A percentile compares a stretch with the other conserved stretches of the same genome.
These are phyloP conservation scores for Eucalyptus lansdowneana DNA, from an alignment of 345 rosid species.

Conservation along the genomic window DNA sequence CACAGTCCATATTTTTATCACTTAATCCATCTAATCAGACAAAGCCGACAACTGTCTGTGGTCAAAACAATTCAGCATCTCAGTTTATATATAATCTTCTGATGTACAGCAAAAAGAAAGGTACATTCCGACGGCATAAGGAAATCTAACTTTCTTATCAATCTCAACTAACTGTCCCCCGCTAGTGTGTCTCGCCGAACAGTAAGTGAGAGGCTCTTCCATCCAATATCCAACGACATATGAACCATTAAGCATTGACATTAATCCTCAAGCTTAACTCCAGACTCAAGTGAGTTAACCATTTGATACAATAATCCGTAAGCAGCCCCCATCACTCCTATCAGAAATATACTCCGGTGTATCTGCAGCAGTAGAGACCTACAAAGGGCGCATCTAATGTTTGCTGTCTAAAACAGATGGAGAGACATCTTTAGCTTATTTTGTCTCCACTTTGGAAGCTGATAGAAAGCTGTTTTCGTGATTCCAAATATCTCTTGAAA, in stretches of 20 bases:
- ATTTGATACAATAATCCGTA: not conserved
- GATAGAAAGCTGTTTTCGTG: constrained; percentile 26
- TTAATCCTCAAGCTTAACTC: not conserved
- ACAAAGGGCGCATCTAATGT: not conserved
- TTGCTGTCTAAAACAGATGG: constrained; percentile 31
- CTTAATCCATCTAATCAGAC: not conserved
- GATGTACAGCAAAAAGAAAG: not conserved
- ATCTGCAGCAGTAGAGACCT: not conserved
- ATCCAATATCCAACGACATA: not conserved
- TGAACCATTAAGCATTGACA: not conserved
- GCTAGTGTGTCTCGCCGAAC: not conserved
- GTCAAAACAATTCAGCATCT: not conserved
- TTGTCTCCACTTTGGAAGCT: constrained; percentile 66
- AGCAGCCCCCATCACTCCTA: not conserved
- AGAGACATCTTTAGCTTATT: constrained; percentile 58
- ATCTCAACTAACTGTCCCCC: not conserved
- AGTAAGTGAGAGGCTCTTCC: not conserved
- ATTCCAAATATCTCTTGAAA: constrained; percentile 43
- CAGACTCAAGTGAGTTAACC: not conserved
- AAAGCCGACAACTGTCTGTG: not conserved
- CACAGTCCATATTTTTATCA: not conserved
- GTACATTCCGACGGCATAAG: not conserved
- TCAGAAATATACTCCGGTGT: not conserved
- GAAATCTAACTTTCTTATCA: not conserved
- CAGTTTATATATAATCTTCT: not conserved